Evolutionary conservation across 345 rosid genomes (phyloP).

Genomic region (Hirschfeldia incana): DNA sequence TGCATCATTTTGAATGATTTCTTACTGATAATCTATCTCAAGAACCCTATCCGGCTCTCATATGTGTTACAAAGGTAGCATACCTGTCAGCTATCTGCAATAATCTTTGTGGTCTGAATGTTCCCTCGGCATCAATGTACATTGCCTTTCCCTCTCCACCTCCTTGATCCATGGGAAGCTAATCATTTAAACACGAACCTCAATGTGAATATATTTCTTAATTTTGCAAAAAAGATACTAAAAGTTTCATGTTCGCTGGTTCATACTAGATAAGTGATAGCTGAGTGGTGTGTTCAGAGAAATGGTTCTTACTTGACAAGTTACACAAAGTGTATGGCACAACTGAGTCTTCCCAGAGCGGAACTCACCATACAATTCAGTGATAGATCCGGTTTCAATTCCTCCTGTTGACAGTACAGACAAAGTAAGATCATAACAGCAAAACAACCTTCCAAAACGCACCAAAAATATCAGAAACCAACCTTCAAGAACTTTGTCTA

Average conservation of each 20-base stretch:
- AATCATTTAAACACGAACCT: constrained; percentile 29
- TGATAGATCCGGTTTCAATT: constrained; percentile 93
- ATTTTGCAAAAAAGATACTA: not conserved
- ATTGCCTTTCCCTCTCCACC: constrained; percentile 98
- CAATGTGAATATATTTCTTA: constrained; percentile 8
- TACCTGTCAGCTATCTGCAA: constrained; percentile 93
- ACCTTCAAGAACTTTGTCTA: constrained; percentile 95
- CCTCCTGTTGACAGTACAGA: constrained; percentile 57
- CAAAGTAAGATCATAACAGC: constrained; percentile 20
- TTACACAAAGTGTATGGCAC: constrained; percentile 95
- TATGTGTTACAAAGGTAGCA: not conserved
- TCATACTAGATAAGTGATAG: constrained; percentile 1
- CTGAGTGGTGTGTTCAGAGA: not conserved
- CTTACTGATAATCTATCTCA: not conserved
- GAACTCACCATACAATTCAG: constrained; percentile 95
- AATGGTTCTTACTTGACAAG: constrained; percentile 75
- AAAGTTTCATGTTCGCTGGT: not conserved
- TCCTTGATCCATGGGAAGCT: constrained; percentile 99
- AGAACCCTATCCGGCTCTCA: constrained; percentile 6
- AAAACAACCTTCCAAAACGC: not conserved
- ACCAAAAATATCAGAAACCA: not conserved
- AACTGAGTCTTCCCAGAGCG: constrained; percentile 98
- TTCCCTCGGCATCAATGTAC: constrained; percentile 99
- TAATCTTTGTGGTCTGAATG: constrained; percentile 95
- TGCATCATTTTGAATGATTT: constrained; percentile 35